These are phyloP conservation scores for Ramalina intermedia DNA, from an alignment of 495 filamentous ascomycete genomes.

Conservation along the genomic window DNA sequence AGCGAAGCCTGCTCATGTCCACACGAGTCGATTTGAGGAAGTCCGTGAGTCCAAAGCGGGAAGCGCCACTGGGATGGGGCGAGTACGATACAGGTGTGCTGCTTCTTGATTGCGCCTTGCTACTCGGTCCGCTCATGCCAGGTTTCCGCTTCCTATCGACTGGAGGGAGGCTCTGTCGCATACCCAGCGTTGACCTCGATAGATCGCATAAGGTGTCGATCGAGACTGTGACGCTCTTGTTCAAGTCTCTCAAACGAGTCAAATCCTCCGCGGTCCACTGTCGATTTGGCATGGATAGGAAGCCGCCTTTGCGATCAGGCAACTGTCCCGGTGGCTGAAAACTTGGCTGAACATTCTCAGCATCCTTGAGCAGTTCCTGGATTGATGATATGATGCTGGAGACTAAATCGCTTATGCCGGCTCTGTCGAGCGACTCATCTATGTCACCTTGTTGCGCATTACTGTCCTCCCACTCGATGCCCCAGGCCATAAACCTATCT, in stretches of 20 bases:
- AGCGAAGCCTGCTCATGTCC: conserved; percentile 5
- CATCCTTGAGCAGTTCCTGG: conserved; percentile 72
- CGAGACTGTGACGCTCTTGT: conserved; percentile 64
- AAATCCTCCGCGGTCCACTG: conserved; percentile 38
- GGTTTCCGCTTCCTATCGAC: conserved; percentile 21
- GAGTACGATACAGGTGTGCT: conserved; percentile 16
- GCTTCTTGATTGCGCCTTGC: conserved; percentile 21
- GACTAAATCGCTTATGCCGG: conserved; percentile 75
- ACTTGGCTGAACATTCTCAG: conserved; percentile 57
- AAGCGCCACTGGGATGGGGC: background rate
- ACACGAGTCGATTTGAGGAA: conserved; percentile 9
- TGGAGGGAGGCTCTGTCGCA: conserved; percentile 23
- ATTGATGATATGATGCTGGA: conserved; percentile 81
- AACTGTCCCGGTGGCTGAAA: conserved; percentile 8
- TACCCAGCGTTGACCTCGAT: conserved; percentile 48
- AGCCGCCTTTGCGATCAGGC: conserved; percentile 18
- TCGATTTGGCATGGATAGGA: conserved; percentile 11
- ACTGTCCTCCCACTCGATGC: conserved; percentile 75
- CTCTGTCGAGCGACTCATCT: conserved; percentile 69
- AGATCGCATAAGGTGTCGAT: conserved; percentile 87
- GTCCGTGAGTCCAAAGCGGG: conserved; percentile 1
- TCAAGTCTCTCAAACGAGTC: conserved; percentile 40
- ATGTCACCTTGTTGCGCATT: conserved; percentile 55
- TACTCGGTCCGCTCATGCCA: conserved; percentile 19
- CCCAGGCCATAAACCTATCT: conserved; percentile 69